phyloP scores from a whole-genome alignment of 495 filamentous ascomycete genomes.

The Daldinia decipiens region DNA sequence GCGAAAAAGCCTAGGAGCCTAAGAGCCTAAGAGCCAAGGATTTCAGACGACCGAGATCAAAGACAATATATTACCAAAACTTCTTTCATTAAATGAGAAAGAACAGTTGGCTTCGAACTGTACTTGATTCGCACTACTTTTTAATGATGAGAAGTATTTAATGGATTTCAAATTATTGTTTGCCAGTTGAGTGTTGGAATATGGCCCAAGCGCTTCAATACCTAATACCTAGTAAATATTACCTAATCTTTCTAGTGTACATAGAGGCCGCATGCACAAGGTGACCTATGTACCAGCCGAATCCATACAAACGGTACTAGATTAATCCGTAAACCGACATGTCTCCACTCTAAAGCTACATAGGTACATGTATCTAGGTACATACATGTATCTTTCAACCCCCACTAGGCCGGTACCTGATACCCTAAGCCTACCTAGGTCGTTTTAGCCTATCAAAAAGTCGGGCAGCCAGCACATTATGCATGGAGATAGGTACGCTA shows the following conservation, averaged over 20 bases:
- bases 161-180: conserved; percentile 15
- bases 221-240: too few species aligned
- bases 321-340: too few species aligned
- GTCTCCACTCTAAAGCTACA: too few species aligned
- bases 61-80: conserved; percentile 24
- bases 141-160: conserved; percentile 7
- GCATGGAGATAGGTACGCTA: conserved; percentile 5
- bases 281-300: background rate
- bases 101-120: conserved; percentile 12
- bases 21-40: background rate
- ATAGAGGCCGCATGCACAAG: too few species aligned
- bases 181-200: conserved; percentile 7
- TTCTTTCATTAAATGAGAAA: conserved; percentile 24
- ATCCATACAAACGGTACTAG: background rate
- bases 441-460: background rate
- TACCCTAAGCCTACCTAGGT: background rate
- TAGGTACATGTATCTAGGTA: too few species aligned
- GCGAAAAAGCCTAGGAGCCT: background rate
- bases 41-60: conserved; percentile 17
- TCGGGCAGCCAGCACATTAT: background rate
- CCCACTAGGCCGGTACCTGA: background rate
- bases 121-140: conserved; percentile 5
- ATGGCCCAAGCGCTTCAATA: conserved; percentile 8
- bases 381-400: too few species aligned
- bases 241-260: background rate